A percentile compares a stretch with the other conserved stretches of the same genome.
phyloP scores from a whole-genome alignment of 495 filamentous ascomycete genomes.

The Rostrohypoxylon terebratum region DNA sequence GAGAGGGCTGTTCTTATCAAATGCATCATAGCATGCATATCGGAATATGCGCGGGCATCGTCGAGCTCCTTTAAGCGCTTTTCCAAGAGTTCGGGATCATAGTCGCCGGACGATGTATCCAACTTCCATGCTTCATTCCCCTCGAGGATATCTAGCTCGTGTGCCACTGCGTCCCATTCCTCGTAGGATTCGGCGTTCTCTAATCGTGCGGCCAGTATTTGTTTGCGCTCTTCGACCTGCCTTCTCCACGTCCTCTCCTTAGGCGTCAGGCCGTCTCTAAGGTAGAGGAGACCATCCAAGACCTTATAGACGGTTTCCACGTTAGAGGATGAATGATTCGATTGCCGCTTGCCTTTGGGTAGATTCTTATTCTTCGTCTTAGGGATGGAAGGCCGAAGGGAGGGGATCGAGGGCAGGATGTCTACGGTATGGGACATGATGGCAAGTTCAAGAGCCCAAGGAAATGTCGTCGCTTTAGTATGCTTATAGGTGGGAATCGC shows the following conservation, averaged over 20 bases:
- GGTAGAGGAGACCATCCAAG: conserved; percentile 43
- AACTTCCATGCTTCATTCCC: conserved; percentile 87
- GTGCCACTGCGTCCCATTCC: conserved; percentile 76
- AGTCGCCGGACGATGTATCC: conserved; percentile 64
- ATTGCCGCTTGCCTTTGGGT: conserved; percentile 19
- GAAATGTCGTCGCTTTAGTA: conserved; percentile 13
- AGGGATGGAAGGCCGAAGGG: conserved; percentile 16
- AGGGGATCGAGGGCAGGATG: conserved; percentile 33
- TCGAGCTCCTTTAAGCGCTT: conserved; percentile 78
- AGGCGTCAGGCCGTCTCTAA: conserved; percentile 65
- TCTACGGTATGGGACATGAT: conserved; percentile 44
- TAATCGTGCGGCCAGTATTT: conserved; percentile 72
- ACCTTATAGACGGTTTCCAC: conserved; percentile 28
- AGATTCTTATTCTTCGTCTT: not conserved
- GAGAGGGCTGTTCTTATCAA: conserved; percentile 83
- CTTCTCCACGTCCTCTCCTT: conserved; percentile 64
- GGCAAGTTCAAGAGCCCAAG: conserved; percentile 28
- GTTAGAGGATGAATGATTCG: not conserved
- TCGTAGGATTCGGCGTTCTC: conserved; percentile 70
- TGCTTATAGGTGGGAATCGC: conserved; percentile 5
- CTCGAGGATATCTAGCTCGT: conserved; percentile 83
- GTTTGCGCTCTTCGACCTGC: conserved; percentile 68
- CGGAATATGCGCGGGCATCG: conserved; percentile 77
- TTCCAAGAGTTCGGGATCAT: conserved; percentile 74
- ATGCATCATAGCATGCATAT: conserved; percentile 78